phyloP scores from a whole-genome alignment of 163 green algal species.

The Scenedesmus sp. region DNA sequence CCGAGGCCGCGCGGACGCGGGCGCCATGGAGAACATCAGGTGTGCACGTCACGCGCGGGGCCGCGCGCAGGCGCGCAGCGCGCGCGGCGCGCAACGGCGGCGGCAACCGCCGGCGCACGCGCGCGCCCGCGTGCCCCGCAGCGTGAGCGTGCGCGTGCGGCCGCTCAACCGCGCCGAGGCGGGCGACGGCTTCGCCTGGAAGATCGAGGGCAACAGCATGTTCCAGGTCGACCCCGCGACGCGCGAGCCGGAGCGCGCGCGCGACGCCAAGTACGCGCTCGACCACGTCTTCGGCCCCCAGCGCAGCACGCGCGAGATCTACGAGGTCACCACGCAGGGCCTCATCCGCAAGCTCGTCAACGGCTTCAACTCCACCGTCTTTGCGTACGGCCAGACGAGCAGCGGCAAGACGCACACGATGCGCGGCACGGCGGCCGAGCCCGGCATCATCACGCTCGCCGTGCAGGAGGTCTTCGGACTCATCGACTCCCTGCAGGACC shows the following conservation, averaged over 20 bases:
- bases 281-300: slow-evolving; percentile 83
- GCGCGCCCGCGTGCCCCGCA: slow-evolving; percentile 57
- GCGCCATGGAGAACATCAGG: slow-evolving; percentile 44
- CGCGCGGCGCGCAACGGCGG: no score
- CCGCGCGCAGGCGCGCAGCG: not conserved
- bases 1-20: no score
- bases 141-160: slow-evolving; percentile 86
- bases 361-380: slow-evolving; percentile 96
- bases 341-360: slow-evolving; percentile 86
- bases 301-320: slow-evolving; percentile 74
- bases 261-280: slow-evolving; percentile 75
- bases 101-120: no score
- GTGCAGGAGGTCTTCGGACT: slow-evolving; percentile 89
- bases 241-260: slow-evolving; percentile 39
- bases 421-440: slow-evolving; percentile 72
- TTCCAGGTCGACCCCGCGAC: slow-evolving; percentile 53
- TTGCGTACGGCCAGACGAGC: slow-evolving; percentile 96
- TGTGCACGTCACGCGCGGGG: not conserved
- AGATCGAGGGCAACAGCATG: slow-evolving; percentile 74
- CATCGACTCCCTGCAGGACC: slow-evolving; percentile 73
- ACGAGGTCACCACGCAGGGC: slow-evolving; percentile 65
- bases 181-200: slow-evolving; percentile 72
- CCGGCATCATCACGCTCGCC: slow-evolving; percentile 89
- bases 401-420: slow-evolving; percentile 98
- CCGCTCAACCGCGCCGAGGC: slow-evolving; percentile 82